Conservation (phyloP, 805 yeast species). For the Clavispora santaluciae region DNA sequence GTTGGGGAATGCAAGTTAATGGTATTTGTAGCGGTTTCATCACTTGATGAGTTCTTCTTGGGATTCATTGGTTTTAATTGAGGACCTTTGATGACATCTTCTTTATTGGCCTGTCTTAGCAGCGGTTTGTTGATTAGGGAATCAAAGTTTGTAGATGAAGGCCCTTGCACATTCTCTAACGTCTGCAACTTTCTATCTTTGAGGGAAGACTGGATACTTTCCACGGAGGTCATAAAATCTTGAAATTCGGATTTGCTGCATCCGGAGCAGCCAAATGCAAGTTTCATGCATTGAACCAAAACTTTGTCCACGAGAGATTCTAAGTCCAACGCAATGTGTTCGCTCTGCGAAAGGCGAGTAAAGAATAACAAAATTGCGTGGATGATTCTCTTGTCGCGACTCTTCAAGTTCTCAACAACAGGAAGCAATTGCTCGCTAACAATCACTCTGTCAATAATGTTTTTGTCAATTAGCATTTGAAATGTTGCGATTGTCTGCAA, state of each 20-base stretch:
- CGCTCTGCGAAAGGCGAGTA: constrained; percentile 45
- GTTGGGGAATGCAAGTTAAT: too few relatives aligned
- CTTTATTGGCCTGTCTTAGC: constrained; percentile 19
- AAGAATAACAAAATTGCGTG: constrained; percentile 47
- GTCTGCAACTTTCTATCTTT: constrained; percentile 7
- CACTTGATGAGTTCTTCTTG: not conserved
- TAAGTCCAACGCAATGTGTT: constrained; percentile 11
- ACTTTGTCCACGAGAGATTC: constrained; percentile 13
- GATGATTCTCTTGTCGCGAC: constrained; percentile 66
- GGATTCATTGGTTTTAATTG: constrained; percentile 14
- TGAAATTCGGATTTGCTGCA: constrained; percentile 32
- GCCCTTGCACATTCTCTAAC: not conserved
- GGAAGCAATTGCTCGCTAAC: constrained; percentile 81
- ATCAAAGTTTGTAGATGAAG: constrained; percentile 18
- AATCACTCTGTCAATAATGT: constrained; percentile 64
- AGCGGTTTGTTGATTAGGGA: constrained; percentile 28
- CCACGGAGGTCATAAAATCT: constrained; percentile 17
- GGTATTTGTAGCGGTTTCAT: not conserved
- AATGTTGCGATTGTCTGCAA: constrained; percentile 60
- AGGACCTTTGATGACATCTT: constrained; percentile 20
- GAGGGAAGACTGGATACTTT: constrained; percentile 6
- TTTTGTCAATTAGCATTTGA: constrained; percentile 49
- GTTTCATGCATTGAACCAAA: constrained; percentile 16
- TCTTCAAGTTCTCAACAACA: constrained; percentile 65
- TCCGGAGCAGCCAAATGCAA: constrained; percentile 36